These are phyloP conservation scores for Backusella psychrophila DNA, from an alignment of 192 early-diverging fungal species.

Conservation along the genomic window DNA sequence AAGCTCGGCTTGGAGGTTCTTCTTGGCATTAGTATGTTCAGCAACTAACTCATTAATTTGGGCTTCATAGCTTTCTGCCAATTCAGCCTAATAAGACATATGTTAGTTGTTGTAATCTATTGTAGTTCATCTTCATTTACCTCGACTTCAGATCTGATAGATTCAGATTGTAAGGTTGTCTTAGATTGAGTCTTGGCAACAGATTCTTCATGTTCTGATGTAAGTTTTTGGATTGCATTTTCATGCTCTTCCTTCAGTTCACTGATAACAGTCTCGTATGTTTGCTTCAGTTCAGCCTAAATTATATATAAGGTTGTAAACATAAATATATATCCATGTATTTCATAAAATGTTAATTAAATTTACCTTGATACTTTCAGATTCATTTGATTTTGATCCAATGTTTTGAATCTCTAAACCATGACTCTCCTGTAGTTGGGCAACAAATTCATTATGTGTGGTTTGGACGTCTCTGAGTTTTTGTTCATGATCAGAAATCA, in stretches of 20 bases:
- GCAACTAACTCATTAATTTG: conserved; percentile 7
- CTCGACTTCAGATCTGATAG: conserved; percentile 6
- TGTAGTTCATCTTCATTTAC: background rate
- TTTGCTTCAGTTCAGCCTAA: background rate
- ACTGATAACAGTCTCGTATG: background rate
- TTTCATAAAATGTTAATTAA: background rate
- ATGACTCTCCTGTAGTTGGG: background rate
- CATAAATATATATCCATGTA: background rate
- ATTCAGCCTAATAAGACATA: conserved; percentile 1
- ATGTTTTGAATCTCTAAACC: background rate
- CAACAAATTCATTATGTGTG: background rate
- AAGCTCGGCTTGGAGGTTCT: background rate
- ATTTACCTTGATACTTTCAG: background rate
- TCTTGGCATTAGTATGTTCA: conserved; percentile 14
- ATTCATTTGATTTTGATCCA: background rate
- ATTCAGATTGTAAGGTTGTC: conserved; percentile 1
- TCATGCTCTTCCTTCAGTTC: conserved; percentile 9
- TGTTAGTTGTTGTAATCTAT: background rate
- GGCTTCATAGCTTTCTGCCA: conserved; percentile 12
- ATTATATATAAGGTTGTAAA: background rate
- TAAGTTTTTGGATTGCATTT: conserved; percentile 1
- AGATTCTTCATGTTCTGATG: background rate
- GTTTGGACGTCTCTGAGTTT: background rate
- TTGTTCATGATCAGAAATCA: background rate
- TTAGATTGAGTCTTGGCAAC: background rate